These are phyloP conservation scores for Melastoma malabathricum DNA, from an alignment of 345 rosid species.

Conservation along the genomic window DNA sequence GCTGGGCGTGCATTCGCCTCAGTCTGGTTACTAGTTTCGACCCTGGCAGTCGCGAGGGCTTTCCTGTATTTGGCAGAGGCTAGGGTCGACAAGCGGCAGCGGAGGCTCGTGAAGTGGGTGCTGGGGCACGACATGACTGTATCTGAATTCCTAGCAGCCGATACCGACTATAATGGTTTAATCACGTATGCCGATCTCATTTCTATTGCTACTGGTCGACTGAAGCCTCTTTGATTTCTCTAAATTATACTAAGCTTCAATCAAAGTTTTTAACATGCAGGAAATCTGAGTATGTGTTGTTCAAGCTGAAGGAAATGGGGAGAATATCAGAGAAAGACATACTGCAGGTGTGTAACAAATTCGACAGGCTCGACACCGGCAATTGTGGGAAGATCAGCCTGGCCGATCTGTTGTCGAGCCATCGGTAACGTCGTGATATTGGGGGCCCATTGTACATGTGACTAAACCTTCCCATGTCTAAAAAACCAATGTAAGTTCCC, in stretches of 20 bases:
- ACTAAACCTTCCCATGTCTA: too few species aligned
- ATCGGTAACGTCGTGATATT: not conserved
- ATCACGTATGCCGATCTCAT: slow-evolving; percentile 13
- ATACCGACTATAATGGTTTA: slow-evolving; percentile 23
- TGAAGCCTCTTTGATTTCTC: not conserved
- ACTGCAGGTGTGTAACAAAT: slow-evolving; percentile 16
- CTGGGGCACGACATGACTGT: slow-evolving; percentile 28
- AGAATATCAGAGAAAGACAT: slow-evolving; percentile 32
- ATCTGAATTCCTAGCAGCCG: slow-evolving; percentile 29
- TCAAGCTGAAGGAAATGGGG: slow-evolving; percentile 41
- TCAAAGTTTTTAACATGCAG: slow-evolving; percentile 9
- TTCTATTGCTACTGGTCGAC: not conserved
- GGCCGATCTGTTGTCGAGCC: slow-evolving; percentile 22
- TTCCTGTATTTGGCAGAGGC: slow-evolving; percentile 36
- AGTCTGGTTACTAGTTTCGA: slow-evolving; percentile 34
- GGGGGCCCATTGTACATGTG: too few species aligned
- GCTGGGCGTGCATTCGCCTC: slow-evolving; percentile 37
- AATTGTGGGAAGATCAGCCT: slow-evolving; percentile 32
- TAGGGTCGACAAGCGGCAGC: slow-evolving; percentile 31
- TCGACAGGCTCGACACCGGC: slow-evolving; percentile 26
- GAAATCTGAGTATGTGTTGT: slow-evolving; percentile 27
- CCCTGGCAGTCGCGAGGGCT: slow-evolving; percentile 40
- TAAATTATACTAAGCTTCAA: not conserved
- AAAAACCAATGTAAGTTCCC: too few species aligned
- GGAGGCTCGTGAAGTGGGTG: slow-evolving; percentile 30